Evolutionary conservation across 1,139 yeast species (phyloP).

Genomic region (Pichia sp.): DNA sequence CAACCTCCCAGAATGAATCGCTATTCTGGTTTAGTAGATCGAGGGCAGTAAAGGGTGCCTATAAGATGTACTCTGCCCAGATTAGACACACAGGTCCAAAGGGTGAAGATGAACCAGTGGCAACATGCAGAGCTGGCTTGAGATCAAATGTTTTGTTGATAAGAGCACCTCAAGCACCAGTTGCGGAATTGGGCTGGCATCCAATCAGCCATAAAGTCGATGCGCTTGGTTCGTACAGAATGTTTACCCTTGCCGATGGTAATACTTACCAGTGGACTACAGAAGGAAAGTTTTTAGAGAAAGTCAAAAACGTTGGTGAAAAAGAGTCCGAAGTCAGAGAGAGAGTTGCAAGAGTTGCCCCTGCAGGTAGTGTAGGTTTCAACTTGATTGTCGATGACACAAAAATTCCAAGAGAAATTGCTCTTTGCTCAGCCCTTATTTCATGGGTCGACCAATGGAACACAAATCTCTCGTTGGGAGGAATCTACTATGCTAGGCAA

Average conservation of each 20-base stretch:
- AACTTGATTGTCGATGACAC: conserved; percentile 50
- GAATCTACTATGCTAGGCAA: conserved; percentile 54
- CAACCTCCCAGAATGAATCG: conserved; percentile 38
- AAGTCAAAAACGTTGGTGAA: conserved; percentile 53
- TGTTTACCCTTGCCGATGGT: conserved; percentile 57
- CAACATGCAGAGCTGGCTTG: conserved; percentile 55
- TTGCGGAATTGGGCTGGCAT: conserved; percentile 62
- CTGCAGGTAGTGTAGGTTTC: conserved; percentile 50
- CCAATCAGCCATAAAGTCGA: conserved; percentile 56
- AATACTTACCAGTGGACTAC: conserved; percentile 61
- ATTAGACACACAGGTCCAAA: conserved; percentile 39
- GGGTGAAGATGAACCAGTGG: conserved; percentile 54
- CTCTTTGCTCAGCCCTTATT: conserved; percentile 54
- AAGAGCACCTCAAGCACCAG: conserved; percentile 45
- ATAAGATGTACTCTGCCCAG: conserved; percentile 47
- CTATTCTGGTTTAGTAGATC: conserved; percentile 53
- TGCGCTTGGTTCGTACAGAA: conserved; percentile 54
- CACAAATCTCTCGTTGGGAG: conserved; percentile 55
- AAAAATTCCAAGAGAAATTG: conserved; percentile 52
- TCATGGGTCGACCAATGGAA: conserved; percentile 66
- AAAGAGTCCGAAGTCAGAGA: conserved; percentile 60
- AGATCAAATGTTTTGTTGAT: conserved; percentile 54
- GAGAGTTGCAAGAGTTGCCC: conserved; percentile 50
- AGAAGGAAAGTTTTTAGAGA: conserved; percentile 53
- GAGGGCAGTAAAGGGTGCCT: conserved; percentile 61